Evolutionary conservation across 106 monocot genomes (phyloP).

Genomic region (Hemerocallis citrina): DNA sequence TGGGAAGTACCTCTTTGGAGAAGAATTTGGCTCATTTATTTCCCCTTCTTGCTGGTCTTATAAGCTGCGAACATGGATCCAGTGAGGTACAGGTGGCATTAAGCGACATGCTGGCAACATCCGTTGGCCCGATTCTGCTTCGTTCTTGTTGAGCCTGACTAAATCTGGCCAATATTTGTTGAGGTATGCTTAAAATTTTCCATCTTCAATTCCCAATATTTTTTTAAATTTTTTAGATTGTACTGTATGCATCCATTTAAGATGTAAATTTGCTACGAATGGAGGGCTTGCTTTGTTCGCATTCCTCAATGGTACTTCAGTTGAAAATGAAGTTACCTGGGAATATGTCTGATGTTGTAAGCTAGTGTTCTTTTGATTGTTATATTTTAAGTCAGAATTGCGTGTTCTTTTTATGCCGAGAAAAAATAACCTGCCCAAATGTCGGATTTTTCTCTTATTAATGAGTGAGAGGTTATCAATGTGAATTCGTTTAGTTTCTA

Average conservation of each 20-base stretch:
- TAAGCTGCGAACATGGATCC: constrained; percentile 96
- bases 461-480: too few species aligned
- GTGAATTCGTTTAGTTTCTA: too few species aligned
- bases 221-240: background rate
- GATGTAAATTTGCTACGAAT: background rate
- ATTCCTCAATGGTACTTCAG: background rate
- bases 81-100: constrained; percentile 80
- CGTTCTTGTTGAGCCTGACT: constrained; percentile 41
- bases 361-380: too few species aligned
- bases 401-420: too few species aligned
- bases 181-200: constrained; percentile 12
- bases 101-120: constrained; percentile 60
- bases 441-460: too few species aligned
- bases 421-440: too few species aligned
- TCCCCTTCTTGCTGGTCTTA: constrained; percentile 60
- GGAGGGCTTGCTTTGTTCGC: background rate
- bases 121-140: constrained; percentile 77
- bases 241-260: background rate
- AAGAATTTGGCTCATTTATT: constrained; percentile 71
- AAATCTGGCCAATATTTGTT: background rate
- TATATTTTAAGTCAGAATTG: too few species aligned
- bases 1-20: constrained; percentile 47
- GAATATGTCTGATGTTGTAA: constrained; percentile 1
- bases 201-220: background rate
- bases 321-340: background rate